Percentiles rank a stretch among this genome's conserved stretches.
phyloP scores from a whole-genome alignment of 331 rosid genomes.

The Telfairia occidentalis region DNA sequence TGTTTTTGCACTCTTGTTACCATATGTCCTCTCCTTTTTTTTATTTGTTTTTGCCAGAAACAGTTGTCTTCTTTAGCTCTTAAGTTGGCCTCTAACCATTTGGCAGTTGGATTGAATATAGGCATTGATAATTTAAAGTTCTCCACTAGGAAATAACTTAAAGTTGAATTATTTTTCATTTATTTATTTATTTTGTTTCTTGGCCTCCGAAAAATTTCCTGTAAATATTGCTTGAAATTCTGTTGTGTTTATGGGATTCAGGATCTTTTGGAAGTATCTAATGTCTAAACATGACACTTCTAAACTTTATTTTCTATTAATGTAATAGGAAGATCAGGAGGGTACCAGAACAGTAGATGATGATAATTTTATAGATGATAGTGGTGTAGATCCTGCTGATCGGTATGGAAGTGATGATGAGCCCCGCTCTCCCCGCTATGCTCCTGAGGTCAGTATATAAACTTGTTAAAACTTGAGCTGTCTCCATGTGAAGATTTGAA shows the following conservation, averaged over 20 bases:
- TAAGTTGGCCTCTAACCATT: background rate
- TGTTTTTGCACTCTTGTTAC: background rate
- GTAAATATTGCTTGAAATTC: background rate
- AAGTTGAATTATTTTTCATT: background rate
- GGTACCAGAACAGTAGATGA: conserved; percentile 72
- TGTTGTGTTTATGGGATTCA: background rate
- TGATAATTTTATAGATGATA: conserved; percentile 94
- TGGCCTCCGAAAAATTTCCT: background rate
- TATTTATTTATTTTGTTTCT: background rate
- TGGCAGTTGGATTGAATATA: background rate
- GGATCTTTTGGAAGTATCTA: background rate
- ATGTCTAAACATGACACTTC: background rate
- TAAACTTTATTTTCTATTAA: conserved; percentile 16
- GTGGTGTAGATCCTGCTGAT: conserved; percentile 63
- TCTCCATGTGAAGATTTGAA: background rate
- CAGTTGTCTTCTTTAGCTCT: background rate
- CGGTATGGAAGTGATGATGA: conserved; percentile 56
- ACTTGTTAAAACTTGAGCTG: background rate
- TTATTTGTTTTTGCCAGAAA: background rate
- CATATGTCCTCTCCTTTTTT: background rate
- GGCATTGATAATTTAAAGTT: background rate
- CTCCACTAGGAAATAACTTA: background rate
- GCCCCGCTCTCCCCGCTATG: conserved; percentile 54
- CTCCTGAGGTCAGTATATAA: conserved; percentile 54
- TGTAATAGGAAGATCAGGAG: conserved; percentile 66